Conservation (phyloP, 441 rosid species). For the Sinapis alba region DNA sequence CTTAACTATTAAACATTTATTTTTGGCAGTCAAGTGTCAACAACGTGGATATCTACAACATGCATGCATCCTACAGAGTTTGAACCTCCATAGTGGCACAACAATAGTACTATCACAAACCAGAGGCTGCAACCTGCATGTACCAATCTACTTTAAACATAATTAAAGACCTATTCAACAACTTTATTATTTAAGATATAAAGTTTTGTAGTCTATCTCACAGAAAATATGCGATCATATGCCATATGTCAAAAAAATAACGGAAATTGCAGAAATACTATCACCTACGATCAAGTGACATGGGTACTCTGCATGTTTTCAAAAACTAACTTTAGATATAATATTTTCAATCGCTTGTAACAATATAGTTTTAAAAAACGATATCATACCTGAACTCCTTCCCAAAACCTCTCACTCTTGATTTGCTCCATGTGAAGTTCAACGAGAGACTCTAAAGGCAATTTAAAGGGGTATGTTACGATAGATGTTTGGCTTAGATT, state of each 20-base stretch:
- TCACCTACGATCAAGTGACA: too few relatives aligned
- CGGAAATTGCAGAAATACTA: too few relatives aligned
- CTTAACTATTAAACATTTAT: neutral
- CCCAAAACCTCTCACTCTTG: conserved; percentile 5
- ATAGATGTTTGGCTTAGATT: neutral
- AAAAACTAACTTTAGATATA: neutral
- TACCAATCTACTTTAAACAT: neutral
- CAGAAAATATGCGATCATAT: too few relatives aligned
- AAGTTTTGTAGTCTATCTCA: neutral
- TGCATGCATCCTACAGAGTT: neutral
- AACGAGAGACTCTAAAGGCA: conserved; percentile 16
- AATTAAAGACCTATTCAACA: neutral
- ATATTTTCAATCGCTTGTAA: neutral
- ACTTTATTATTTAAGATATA: neutral
- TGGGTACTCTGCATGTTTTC: neutral
- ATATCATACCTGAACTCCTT: conserved; percentile 18
- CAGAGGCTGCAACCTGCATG: neutral
- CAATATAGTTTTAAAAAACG: neutral
- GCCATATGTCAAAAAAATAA: too few relatives aligned
- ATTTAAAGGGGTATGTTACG: neutral
- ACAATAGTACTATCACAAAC: neutral
- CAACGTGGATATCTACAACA: neutral
- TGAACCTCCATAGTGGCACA: neutral
- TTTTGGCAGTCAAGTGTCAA: too few relatives aligned
- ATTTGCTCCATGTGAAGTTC: conserved; percentile 20